Conservation (phyloP, 1,139 yeast genomes). For the Hyphopichia fennica region DNA sequence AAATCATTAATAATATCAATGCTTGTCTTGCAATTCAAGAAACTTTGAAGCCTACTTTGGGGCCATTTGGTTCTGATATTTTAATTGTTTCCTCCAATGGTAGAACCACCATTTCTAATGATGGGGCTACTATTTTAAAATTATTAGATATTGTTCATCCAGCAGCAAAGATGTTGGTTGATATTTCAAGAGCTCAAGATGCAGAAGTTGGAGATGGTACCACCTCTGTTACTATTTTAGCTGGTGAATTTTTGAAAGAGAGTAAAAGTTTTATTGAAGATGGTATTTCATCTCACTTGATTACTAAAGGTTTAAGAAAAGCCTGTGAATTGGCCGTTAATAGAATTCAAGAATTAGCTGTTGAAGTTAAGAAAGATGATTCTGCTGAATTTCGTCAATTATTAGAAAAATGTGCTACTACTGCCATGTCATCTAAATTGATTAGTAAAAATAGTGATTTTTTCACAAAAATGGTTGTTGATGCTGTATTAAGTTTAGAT, state of each 20-base stretch:
- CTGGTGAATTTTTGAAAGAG: conserved; percentile 93
- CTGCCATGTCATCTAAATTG: conserved; percentile 96
- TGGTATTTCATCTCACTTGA: conserved; percentile 88
- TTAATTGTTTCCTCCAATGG: conserved; percentile 81
- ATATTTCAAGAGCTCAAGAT: conserved; percentile 93
- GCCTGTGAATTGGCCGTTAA: conserved; percentile 79
- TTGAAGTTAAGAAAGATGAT: conserved; percentile 54
- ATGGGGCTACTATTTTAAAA: conserved; percentile 95
- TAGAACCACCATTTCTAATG: conserved; percentile 92
- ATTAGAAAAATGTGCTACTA: conserved; percentile 89
- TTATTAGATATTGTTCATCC: conserved; percentile 96
- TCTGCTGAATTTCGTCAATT: conserved; percentile 64
- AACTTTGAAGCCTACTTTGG: conserved; percentile 89
- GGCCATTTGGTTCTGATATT: conserved; percentile 97
- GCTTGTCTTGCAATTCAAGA: conserved; percentile 98
- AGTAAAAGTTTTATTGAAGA: conserved; percentile 90
- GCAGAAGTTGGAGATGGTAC: conserved; percentile 99
- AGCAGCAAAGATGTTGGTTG: conserved; percentile 94
- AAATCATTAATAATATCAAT: conserved; percentile 89
- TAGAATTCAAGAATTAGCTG: conserved; percentile 72
- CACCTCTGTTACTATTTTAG: conserved; percentile 89
- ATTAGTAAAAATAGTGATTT: conserved; percentile 84
- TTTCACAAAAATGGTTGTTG: conserved; percentile 95
- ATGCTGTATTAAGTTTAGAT: conserved; percentile 86
- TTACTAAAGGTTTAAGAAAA: conserved; percentile 81